Evolutionary conservation across 2,329 filamentous ascomycete species (phyloP).

Genomic region (Drechslerella dactyloides): DNA sequence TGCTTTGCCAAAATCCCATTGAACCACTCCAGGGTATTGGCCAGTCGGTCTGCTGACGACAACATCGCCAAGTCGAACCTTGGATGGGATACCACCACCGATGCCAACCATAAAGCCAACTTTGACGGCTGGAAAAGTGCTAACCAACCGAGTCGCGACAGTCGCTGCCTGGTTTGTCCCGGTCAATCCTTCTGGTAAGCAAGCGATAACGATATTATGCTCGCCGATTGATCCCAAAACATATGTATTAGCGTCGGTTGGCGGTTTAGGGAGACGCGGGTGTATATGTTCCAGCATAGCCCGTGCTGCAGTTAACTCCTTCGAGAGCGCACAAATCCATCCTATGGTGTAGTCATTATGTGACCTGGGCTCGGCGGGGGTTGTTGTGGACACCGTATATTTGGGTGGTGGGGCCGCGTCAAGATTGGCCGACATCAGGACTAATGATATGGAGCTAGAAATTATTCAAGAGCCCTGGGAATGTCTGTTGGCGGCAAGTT

Average conservation of each 20-base stretch:
- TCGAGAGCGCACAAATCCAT: slow-evolving; percentile 22
- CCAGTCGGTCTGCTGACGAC: not conserved
- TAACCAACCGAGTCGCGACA: slow-evolving; percentile 11
- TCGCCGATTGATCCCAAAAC: slow-evolving; percentile 15
- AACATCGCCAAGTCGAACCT: slow-evolving; percentile 19
- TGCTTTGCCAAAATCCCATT: slow-evolving; percentile 20
- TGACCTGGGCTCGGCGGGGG: not conserved
- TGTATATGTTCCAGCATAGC: slow-evolving; percentile 19
- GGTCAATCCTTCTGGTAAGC: slow-evolving; percentile 9
- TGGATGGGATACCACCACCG: slow-evolving; percentile 20
- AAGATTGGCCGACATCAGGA: no score
- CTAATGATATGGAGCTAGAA: no score
- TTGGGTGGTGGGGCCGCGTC: no score
- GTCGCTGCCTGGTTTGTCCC: slow-evolving; percentile 9
- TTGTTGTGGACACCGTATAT: no score
- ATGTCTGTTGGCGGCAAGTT: no score
- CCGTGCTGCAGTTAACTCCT: slow-evolving; percentile 18
- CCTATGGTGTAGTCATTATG: slow-evolving; percentile 21
- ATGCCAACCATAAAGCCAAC: slow-evolving; percentile 31
- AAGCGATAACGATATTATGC: slow-evolving; percentile 27
- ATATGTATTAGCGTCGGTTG: slow-evolving; percentile 24
- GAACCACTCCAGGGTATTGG: slow-evolving; percentile 11
- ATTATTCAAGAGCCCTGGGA: no score
- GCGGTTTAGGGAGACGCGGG: slow-evolving; percentile 2
- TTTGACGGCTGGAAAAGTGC: slow-evolving; percentile 28